Base-by-base conservation (phyloP, 805 yeast genomes). In the Saccharomycopsis fermentans region DNA sequence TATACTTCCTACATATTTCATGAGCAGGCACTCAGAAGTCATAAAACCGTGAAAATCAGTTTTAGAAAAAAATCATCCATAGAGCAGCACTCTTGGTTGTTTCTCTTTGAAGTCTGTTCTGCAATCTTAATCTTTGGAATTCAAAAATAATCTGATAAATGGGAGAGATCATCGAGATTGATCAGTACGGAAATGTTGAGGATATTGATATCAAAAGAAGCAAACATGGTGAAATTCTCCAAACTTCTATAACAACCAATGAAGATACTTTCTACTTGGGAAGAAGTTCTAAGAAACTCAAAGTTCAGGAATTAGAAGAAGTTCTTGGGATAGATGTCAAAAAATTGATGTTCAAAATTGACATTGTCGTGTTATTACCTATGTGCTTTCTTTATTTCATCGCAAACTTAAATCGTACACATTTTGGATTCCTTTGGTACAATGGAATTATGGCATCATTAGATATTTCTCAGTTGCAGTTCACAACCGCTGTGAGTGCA, bases 361-460 rank as follows among this genome's bases (percentile, higher is more conserved):
- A 86, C 66, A 52, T 80, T 1, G 78, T 85, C 56, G 81, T 86
- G 37, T 81, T 86, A 26, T 87, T 88, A 2, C 83, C 88, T 24
- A 83, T 86, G 63, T 82, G 87, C 66, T 67, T 84, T 40, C 73
- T 86, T 36, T 86, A 85, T 65, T 78, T 86, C 67, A 74, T 85
- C 63, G 84, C 90, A 1, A 85, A 85, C 64, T 71, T 86, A 66
- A 90, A 86, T 67, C 75, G 90, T 67, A 88, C 86, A 55, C 85
- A 86, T 67, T 83, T 86, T 60, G 81, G 89, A 39, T 84, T 86
- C 67, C 90, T 91, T 16, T 79, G 80, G 61, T 74, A 82, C 56
- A 83, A 83, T 65, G 88, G 88, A 8, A 72, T 86, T 71, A 72
- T 74, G 21, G 69, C 65, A 1, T 84, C 81, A 57, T 69, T 86